These are phyloP conservation scores for Dictyostelium capitatum DNA, from an alignment of 78 protist genomes.

Conservation along the genomic window DNA sequence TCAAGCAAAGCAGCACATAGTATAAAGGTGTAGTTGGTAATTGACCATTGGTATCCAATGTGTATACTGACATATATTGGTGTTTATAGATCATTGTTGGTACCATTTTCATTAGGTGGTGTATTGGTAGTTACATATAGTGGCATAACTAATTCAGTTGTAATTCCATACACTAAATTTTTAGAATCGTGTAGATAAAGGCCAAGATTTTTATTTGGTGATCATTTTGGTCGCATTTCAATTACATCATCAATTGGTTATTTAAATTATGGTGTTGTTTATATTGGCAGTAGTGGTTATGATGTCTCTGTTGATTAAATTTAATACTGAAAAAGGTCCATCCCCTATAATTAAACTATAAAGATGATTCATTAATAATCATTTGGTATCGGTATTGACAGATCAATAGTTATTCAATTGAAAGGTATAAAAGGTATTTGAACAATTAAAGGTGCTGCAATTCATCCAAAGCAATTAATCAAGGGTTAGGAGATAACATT, in stretches of 20 bases:
- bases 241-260: slow-evolving; percentile 67
- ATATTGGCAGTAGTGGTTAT: slow-evolving; percentile 85
- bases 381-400: slow-evolving; percentile 95
- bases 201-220: slow-evolving; percentile 79
- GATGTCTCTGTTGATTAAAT: slow-evolving; percentile 89
- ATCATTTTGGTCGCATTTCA: slow-evolving; percentile 82
- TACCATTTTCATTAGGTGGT: slow-evolving; percentile 89
- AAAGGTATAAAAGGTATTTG: slow-evolving; percentile 92
- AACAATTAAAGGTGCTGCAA: too few species aligned
- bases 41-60: too few species aligned
- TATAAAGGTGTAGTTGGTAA: too few species aligned
- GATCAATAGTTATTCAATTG: slow-evolving; percentile 88
- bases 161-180: slow-evolving; percentile 23
- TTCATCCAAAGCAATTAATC: not conserved
- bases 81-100: slow-evolving; percentile 60
- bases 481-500: slow-evolving; percentile 33
- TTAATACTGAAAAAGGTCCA: slow-evolving; percentile 56
- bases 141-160: slow-evolving; percentile 79
- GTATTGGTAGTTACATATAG: slow-evolving; percentile 87
- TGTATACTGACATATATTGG: slow-evolving; percentile 77
- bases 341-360: slow-evolving; percentile 17
- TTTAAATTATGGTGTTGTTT: slow-evolving; percentile 90
- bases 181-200: slow-evolving; percentile 72
- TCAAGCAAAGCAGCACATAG: too few species aligned
- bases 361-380: slow-evolving; percentile 92